Evolutionary conservation across 192 early-diverging fungal genomes (phyloP).

Genomic region (Lobulomyces angularis): DNA sequence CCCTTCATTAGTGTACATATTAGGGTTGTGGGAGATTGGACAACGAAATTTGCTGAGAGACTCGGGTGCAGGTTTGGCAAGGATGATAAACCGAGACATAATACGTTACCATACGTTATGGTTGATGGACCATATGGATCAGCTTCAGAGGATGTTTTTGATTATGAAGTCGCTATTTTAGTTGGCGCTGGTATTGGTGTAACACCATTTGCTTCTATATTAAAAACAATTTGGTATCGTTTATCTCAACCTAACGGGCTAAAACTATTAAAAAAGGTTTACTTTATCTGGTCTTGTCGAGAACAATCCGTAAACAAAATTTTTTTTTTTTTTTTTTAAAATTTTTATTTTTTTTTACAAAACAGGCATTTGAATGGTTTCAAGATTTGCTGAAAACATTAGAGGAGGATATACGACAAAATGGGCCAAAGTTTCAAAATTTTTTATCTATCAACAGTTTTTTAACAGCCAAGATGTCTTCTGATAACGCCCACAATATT

Average conservation of each 20-base stretch:
- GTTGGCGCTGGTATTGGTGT: conserved; percentile 78
- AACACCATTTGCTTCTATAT: conserved; percentile 70
- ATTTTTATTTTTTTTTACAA: background rate
- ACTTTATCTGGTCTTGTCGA: conserved; percentile 77
- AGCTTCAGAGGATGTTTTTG: conserved; percentile 70
- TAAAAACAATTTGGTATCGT: conserved; percentile 70
- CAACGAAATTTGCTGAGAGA: conserved; percentile 49
- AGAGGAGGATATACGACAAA: conserved; percentile 71
- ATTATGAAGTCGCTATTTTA: conserved; percentile 63
- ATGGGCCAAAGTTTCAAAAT: conserved; percentile 46
- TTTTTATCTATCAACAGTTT: conserved; percentile 75
- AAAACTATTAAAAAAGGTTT: conserved; percentile 59
- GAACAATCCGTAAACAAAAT: conserved; percentile 46
- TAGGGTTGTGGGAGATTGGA: conserved; percentile 66
- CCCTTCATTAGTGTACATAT: conserved; percentile 64
- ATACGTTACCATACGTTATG: conserved; percentile 53
- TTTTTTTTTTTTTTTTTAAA: conserved; percentile 3
- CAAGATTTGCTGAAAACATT: conserved; percentile 68
- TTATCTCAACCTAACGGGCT: conserved; percentile 34
- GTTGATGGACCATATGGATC: conserved; percentile 70
- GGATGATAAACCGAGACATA: conserved; percentile 21
- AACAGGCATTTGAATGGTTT: conserved; percentile 73
- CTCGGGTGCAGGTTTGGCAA: conserved; percentile 51
- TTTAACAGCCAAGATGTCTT: conserved; percentile 54
- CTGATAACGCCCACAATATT: conserved; percentile 55